Evolutionary conservation across 768 basidiomycete species (phyloP), one percentile per base, ranked within the genome.

Genomic region (Lepiota subincarnata): DNA sequence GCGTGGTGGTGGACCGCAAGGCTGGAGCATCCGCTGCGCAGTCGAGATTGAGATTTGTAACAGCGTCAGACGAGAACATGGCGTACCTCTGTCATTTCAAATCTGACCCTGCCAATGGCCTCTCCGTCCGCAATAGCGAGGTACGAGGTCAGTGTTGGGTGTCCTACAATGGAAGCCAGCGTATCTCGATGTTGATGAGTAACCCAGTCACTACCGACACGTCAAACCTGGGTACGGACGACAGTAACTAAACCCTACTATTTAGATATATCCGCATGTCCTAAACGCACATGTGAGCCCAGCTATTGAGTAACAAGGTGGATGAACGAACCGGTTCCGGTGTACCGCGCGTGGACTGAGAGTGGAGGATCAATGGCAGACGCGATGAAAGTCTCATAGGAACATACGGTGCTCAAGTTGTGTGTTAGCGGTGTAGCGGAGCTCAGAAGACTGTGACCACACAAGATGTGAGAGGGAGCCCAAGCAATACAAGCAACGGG

Each of bases 161-260:
- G 97, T 1, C 96, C 93, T 41, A 94, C 84, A 57, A 98, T 94
- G 7, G 95, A 89, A 19, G 95, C 75, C 56, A 92, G 73, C n/a
- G 93, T 95, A 68, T 98, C 96, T 38, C 96, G 85, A 72, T 98
- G 95, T 65, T 98, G 96, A 70, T 98, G 92, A 6, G 93, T 97
- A 42, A 96, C 70, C 96, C 96, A 98, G 66, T 98, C 96, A 70
- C 96, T 98, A 64, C 2, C 54, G 14, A 28, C 36, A 16, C 8
- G 48, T 48, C 19, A 53, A 45, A 47, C 22, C 31, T 12, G 53
- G 55, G n/a, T n/a, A 20, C 39, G 48, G 52, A 35, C 35, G 20
- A n/a, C 8, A 3, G n/a, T 56, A 31, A 51, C 47, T 45, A 10
- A 38, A 36, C 74, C 92, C 57, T 62, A 97, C 96, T 87, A 94